A percentile compares a stretch with the other conserved stretches of the same genome.
phyloP scores from a whole-genome alignment of 2,329 filamentous ascomycete genomes.

The Hypoxylon sp. region DNA sequence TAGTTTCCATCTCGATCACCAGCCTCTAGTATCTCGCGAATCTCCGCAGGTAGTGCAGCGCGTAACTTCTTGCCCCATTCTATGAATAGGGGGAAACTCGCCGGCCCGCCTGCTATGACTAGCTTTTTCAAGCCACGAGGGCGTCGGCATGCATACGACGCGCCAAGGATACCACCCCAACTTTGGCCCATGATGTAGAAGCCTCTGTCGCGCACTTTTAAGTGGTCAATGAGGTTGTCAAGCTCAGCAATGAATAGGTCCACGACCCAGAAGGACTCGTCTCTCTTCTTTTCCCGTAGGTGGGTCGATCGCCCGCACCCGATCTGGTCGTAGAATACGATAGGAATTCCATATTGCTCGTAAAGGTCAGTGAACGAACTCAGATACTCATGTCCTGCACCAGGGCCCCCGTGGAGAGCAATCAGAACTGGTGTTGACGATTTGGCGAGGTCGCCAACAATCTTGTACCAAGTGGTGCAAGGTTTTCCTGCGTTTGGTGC shows the following conservation, averaged over 20 bases:
- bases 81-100: constrained; percentile 26
- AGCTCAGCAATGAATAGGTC: constrained; percentile 28
- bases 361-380: constrained; percentile 8
- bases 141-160: too few relatives aligned
- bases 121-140: too few relatives aligned
- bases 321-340: constrained; percentile 36
- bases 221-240: constrained; percentile 28
- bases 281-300: constrained; percentile 17
- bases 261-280: constrained; percentile 28
- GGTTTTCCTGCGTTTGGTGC: too few relatives aligned
- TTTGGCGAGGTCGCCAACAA: constrained; percentile 23
- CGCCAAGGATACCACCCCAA: too few relatives aligned
- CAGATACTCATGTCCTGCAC: constrained; percentile 32
- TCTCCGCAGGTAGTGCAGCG: constrained; percentile 10
- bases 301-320: constrained; percentile 29
- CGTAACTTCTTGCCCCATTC: constrained; percentile 12
- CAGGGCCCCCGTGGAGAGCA: constrained; percentile 31
- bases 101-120: constrained; percentile 21
- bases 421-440: constrained; percentile 23
- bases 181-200: constrained; percentile 27
- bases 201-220: constrained; percentile 23
- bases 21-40: constrained; percentile 14
- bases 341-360: constrained; percentile 9
- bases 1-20: constrained; percentile 17
- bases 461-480: constrained; percentile 20